Base-by-base conservation (phyloP, 1,284 basidiomycete species). In the Ustilago trichophora region DNA sequence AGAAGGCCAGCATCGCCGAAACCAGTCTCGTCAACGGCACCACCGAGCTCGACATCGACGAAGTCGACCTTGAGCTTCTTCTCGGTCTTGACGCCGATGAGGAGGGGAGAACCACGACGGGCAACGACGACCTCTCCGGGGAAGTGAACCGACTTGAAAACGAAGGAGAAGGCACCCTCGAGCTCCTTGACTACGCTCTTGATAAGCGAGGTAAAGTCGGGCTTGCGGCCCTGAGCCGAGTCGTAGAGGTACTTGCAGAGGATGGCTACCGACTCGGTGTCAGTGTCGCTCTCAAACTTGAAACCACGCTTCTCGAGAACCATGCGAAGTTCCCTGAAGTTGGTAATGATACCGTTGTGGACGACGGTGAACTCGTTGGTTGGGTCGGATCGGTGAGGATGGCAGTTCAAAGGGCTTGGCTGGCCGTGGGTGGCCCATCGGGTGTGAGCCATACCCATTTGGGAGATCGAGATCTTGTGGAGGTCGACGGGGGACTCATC, bases 61-160 rank as follows among this genome's bases (percentile, higher is more conserved):
- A 98, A 98, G 85, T 98, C 96, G 44, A 98, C 95, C 86, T 99
- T 99, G 82, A 99, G 88, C 85, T 98, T 98, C 87, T 95, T 94
- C 83, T 98, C 95, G 29, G 96, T 98, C 90, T 98, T 98, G 82
- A 99, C 95, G 85, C 96, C 96, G 79, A 98, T 90, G 55, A 98
- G 84, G 24, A 99, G 88, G 21, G 96, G 96, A 24, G 95, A 98
- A 78, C 96, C 96, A 78, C 96, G 92, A 77, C 94, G 92, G 59
- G 94, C 92, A 54, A 92, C 91, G 68, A 98, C 93, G 67, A 96
- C 88, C 84, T 98, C 92, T 77, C 95, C 92, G 45, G 96, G 96
- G 87, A 89, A 99, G 85, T 98, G 93, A 32, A 84, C 84, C 15
- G 94, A 97, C 85, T 97, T 98, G 91, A 98, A 98, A 76, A 98